Evolutionary conservation across 2,329 filamentous ascomycete genomes (phyloP).

Genomic region (Phaeosphaeria sp.): DNA sequence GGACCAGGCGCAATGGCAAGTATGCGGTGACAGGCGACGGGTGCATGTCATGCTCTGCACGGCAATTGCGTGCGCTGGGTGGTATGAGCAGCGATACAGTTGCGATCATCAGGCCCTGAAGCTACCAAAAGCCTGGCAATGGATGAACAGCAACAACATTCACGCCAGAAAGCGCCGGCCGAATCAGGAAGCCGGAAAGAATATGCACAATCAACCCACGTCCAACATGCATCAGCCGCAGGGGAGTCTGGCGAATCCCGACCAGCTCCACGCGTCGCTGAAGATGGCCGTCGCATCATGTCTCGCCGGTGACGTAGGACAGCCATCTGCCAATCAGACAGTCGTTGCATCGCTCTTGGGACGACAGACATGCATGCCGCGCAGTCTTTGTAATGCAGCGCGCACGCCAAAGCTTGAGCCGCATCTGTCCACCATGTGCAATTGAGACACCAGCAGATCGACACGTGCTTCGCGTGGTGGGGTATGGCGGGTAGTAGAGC

Average conservation of each 20-base stretch:
- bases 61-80: neutral
- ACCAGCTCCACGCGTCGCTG: constrained; percentile 10
- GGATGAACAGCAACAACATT: neutral
- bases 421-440: neutral
- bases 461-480: neutral
- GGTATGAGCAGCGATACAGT: neutral
- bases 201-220: neutral
- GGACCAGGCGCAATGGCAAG: neutral
- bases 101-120: neutral
- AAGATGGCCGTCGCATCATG: neutral
- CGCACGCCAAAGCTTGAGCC: neutral
- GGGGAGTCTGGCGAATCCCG: constrained; percentile 2
- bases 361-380: neutral
- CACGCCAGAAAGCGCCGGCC: neutral
- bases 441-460: neutral
- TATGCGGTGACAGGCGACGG: neutral
- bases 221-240: neutral
- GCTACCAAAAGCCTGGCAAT: neutral
- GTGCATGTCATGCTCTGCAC: neutral
- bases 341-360: neutral
- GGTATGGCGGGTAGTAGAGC: neutral
- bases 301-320: constrained; percentile 2
- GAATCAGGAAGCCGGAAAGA: neutral
- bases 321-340: neutral
- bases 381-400: neutral